Conservation (phyloP, 306 rosid genomes). For the Cicer yamashitae region DNA sequence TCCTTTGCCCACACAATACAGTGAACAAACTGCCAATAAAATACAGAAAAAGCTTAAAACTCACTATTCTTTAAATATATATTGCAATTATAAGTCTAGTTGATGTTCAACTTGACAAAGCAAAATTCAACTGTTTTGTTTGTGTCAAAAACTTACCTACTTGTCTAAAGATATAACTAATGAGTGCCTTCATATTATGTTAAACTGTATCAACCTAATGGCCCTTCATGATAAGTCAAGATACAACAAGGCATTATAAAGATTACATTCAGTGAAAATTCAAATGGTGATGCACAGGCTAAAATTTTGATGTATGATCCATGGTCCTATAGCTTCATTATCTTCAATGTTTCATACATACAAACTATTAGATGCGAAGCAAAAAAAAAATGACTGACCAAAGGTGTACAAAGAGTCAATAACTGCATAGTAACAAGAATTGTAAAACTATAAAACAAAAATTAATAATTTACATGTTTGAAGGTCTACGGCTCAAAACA, state of each 20-base stretch:
- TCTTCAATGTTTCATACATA: neutral
- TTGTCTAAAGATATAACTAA: neutral
- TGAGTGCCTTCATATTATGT: neutral
- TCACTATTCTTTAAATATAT: conserved; percentile 16
- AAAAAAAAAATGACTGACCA: conserved; percentile 20
- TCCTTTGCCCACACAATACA: conserved; percentile 99
- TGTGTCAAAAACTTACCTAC: neutral
- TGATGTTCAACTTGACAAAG: conserved; percentile 10
- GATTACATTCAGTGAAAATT: conserved; percentile 2
- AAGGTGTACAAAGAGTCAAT: conserved; percentile 10
- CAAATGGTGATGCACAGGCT: conserved; percentile 1
- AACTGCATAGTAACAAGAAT: conserved; percentile 1
- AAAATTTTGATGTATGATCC: neutral
- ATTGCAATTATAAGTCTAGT: conserved; percentile 4
- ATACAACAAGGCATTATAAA: conserved; percentile 10
- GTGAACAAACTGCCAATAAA: conserved; percentile 82
- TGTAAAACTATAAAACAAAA: neutral
- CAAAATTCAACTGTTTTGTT: neutral
- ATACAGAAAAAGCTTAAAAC: conserved; percentile 26
- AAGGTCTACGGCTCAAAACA: neutral
- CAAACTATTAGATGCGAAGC: conserved; percentile 11
- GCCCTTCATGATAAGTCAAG: conserved; percentile 25
- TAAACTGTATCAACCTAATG: conserved; percentile 19
- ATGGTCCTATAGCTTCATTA: conserved; percentile 16
- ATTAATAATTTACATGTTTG: neutral